These are phyloP conservation scores for Ceratobasidium sp. DNA, from an alignment of 1,284 basidiomycete genomes.

Conservation along the genomic window DNA sequence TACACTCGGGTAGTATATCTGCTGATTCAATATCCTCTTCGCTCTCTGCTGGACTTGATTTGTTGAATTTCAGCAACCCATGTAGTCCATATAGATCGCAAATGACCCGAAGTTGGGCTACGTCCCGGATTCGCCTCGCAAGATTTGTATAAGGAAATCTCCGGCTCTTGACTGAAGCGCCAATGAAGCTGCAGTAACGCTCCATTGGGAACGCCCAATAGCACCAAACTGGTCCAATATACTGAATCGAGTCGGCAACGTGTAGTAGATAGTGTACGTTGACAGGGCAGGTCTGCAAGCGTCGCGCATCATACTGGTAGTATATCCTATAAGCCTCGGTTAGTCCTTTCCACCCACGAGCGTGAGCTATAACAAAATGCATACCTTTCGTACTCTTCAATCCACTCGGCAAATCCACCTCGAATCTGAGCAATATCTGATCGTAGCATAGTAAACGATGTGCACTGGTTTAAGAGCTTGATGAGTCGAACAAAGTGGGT, in stretches of 20 bases:
- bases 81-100: not conserved
- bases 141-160: constrained; percentile 50
- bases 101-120: constrained; percentile 49
- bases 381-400: constrained; percentile 59
- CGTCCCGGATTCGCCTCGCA: constrained; percentile 48
- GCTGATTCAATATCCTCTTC: not conserved
- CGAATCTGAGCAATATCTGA: constrained; percentile 53
- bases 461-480: constrained; percentile 53
- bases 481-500: constrained; percentile 47
- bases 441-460: constrained; percentile 55
- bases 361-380: not conserved
- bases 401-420: constrained; percentile 57
- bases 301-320: constrained; percentile 53
- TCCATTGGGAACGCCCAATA: constrained; percentile 60
- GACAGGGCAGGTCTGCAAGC: constrained; percentile 53
- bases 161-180: constrained; percentile 48
- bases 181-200: constrained; percentile 49
- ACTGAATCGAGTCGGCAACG: constrained; percentile 53
- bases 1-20: not conserved
- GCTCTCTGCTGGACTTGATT: not conserved
- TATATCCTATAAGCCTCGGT: constrained; percentile 54
- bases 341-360: not conserved
- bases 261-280: constrained; percentile 59
- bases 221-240: constrained; percentile 56
- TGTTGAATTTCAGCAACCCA: constrained; percentile 15